Conservation (phyloP, 2,329 filamentous ascomycete species). For the Chaetothyriales sp. region DNA sequence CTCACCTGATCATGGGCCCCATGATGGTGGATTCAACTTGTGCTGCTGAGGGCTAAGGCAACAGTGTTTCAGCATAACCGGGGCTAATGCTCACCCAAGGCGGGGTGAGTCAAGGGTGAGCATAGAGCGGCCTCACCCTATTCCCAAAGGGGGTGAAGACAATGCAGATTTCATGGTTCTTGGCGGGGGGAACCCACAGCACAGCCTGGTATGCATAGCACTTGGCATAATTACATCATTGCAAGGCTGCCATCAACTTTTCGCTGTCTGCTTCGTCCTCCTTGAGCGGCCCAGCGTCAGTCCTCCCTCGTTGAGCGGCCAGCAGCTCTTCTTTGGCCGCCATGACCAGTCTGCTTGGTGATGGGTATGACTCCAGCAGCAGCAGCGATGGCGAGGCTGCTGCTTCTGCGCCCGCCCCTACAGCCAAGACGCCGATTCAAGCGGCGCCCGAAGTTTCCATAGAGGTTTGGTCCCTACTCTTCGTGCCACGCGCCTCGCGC, state of each 20-base stretch:
- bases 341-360: slow-evolving; percentile 33
- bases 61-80: background rate
- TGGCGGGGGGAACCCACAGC: too few relatives aligned
- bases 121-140: background rate
- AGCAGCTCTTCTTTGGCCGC: background rate
- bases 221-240: slow-evolving; percentile 3
- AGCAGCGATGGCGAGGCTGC: slow-evolving; percentile 34
- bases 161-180: background rate
- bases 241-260: background rate
- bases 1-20: too few relatives aligned
- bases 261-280: background rate
- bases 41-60: too few relatives aligned
- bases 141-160: background rate
- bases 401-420: slow-evolving; percentile 13
- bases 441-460: slow-evolving; percentile 41
- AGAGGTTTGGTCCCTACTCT: slow-evolving; percentile 39
- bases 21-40: too few relatives aligned
- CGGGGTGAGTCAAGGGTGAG: background rate
- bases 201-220: too few relatives aligned
- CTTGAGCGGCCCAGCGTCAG: background rate
- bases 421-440: slow-evolving; percentile 26
- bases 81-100: background rate
- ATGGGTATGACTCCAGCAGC: slow-evolving; percentile 32
- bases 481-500: background rate
- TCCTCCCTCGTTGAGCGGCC: background rate